Evolutionary conservation across 768 basidiomycete genomes (phyloP).

Genomic region (Macrocybe gigantea): DNA sequence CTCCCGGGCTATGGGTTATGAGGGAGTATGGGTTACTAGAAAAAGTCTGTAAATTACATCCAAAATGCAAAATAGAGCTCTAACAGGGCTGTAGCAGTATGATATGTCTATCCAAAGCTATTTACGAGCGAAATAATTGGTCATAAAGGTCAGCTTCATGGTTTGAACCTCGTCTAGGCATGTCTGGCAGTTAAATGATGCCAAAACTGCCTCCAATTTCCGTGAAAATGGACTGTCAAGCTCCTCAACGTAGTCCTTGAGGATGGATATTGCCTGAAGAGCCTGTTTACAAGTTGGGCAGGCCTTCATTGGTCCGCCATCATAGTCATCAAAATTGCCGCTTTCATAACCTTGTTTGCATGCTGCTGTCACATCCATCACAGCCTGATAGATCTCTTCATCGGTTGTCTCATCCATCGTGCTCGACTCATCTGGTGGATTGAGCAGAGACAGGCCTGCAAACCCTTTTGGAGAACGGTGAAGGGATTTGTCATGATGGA

Average conservation of each 20-base stretch:
- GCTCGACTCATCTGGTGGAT: background rate
- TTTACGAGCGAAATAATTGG: constrained; percentile 4
- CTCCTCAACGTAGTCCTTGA: constrained; percentile 4
- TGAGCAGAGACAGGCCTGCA: background rate
- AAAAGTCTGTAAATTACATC: background rate
- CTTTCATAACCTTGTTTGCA: background rate
- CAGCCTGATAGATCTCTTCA: background rate
- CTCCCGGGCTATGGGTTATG: background rate
- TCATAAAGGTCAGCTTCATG: constrained; percentile 3
- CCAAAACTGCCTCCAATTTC: constrained; percentile 5
- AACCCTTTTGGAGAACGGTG: no score
- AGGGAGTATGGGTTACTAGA: background rate
- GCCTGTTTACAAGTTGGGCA: constrained; percentile 3
- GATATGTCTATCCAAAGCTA: constrained; percentile 1
- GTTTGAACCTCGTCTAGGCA: constrained; percentile 2
- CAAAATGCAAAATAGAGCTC: no score
- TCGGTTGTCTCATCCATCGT: background rate
- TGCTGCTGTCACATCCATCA: background rate
- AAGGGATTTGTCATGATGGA: no score
- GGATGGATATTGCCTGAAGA: constrained; percentile 2
- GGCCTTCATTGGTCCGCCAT: constrained; percentile 6
- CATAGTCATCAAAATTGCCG: no score
- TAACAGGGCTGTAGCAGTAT: constrained; percentile 3
- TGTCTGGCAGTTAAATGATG: constrained; percentile 6
- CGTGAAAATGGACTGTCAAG: constrained; percentile 5